phyloP scores from a whole-genome alignment of 352 stramenopile species.

The Phytophthora citricola region DNA sequence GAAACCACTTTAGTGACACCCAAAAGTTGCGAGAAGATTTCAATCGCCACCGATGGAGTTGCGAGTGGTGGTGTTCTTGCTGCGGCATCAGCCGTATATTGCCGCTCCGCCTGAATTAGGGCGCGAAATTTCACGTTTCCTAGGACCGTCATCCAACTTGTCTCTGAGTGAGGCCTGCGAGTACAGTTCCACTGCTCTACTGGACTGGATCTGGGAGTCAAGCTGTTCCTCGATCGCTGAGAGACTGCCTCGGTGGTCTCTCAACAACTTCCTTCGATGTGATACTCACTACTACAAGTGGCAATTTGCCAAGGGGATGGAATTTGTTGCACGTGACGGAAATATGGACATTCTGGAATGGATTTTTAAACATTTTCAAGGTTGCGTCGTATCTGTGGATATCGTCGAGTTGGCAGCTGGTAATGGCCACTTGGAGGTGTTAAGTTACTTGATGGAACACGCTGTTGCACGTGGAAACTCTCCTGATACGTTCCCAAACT shows the following conservation, averaged over 20 bases:
- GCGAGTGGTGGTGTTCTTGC: neutral
- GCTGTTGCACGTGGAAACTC: neutral
- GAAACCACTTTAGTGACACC: too few relatives aligned
- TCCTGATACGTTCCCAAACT: neutral
- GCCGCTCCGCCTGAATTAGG: neutral
- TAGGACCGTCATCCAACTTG: constrained; percentile 2
- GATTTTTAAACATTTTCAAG: neutral
- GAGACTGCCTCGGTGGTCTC: neutral
- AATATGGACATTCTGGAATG: neutral
- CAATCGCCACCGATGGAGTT: too few relatives aligned
- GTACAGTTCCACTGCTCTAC: neutral
- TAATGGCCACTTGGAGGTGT: neutral
- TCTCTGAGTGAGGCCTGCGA: constrained; percentile 1
- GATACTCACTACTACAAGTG: constrained; percentile 9
- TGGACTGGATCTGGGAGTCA: constrained; percentile 5
- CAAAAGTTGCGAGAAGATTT: too few relatives aligned
- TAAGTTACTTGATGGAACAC: neutral
- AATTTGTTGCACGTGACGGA: neutral
- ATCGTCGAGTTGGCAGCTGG: neutral
- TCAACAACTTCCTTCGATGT: neutral
- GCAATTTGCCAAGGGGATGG: constrained; percentile 1
- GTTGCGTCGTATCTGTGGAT: neutral
- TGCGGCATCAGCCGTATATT: neutral
- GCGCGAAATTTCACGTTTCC: neutral
- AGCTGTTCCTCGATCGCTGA: neutral